A percentile compares a stretch with the other conserved stretches of the same genome.
These are phyloP conservation scores for Lepiota brunneoincarnata DNA, from an alignment of 768 basidiomycete species.

Conservation along the genomic window DNA sequence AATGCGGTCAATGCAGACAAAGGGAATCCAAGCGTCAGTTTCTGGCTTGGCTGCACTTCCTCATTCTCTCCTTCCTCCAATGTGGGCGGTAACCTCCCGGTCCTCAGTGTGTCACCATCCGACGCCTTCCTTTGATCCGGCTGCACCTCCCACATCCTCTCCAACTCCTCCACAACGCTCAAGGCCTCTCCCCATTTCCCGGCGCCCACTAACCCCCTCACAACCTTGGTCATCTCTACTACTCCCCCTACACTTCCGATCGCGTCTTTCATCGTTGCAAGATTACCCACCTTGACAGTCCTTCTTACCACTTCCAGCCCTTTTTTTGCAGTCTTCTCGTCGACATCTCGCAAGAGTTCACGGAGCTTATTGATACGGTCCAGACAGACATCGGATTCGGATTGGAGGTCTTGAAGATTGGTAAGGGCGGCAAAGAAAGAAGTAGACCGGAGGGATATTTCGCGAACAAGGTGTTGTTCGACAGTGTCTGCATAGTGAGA, in stretches of 20 bases:
- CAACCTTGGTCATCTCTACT: slow-evolving; percentile 74
- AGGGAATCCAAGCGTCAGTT: slow-evolving; percentile 39
- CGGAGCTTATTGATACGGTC: slow-evolving; percentile 73
- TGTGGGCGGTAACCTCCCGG: slow-evolving; percentile 11
- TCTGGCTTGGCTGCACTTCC: background rate
- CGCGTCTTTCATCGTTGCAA: slow-evolving; percentile 60
- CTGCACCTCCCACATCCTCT: slow-evolving; percentile 49
- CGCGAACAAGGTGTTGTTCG: slow-evolving; percentile 91
- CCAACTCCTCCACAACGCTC: slow-evolving; percentile 66
- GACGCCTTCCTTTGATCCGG: background rate
- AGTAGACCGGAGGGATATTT: slow-evolving; percentile 85
- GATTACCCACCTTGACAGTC: slow-evolving; percentile 57
- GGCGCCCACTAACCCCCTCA: slow-evolving; percentile 69
- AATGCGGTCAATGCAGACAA: slow-evolving; percentile 74
- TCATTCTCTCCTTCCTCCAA: slow-evolving; percentile 4
- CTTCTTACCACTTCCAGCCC: slow-evolving; percentile 74
- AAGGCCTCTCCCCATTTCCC: slow-evolving; percentile 91
- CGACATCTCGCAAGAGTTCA: slow-evolving; percentile 67
- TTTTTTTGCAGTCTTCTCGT: slow-evolving; percentile 71
- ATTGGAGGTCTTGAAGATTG: slow-evolving; percentile 90
- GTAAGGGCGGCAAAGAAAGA: slow-evolving; percentile 96
- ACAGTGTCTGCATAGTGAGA: slow-evolving; percentile 91
- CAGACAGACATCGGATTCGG: slow-evolving; percentile 84
- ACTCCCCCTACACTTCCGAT: slow-evolving; percentile 66
- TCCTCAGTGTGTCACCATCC: background rate